A percentile compares a stretch with the other conserved stretches of the same genome.
phyloP scores from a whole-genome alignment of 2,329 filamentous ascomycete species.

The Botrytis fragariae region DNA sequence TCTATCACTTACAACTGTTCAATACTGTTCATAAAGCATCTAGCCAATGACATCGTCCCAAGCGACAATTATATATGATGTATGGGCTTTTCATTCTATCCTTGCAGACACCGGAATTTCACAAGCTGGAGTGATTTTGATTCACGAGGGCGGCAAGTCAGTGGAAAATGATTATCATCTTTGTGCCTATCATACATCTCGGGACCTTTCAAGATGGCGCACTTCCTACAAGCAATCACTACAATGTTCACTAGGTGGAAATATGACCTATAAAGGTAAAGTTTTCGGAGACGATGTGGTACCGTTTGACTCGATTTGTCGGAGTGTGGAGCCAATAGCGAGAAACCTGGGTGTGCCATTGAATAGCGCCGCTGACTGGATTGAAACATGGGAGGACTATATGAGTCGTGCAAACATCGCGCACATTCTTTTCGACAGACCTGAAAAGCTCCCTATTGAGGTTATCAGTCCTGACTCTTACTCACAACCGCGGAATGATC shows the following conservation, averaged over 20 bases:
- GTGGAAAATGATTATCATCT: background rate
- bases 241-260: background rate
- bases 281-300: background rate
- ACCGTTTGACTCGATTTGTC: conserved; percentile 5
- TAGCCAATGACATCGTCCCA: background rate
- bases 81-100: background rate
- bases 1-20: background rate
- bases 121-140: background rate
- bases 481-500: background rate
- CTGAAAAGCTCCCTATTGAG: background rate
- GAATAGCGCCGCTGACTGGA: background rate
- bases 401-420: conserved; percentile 4
- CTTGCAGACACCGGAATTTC: background rate
- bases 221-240: background rate
- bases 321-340: background rate
- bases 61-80: background rate
- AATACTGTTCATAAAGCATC: background rate
- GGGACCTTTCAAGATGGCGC: background rate
- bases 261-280: conserved; percentile 13
- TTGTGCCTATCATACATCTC: background rate
- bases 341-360: background rate
- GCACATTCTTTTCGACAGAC: conserved; percentile 13
- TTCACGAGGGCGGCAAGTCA: background rate
- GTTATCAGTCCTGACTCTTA: background rate
- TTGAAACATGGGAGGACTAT: conserved; percentile 2